Evolutionary conservation across 495 filamentous ascomycete species (phyloP), one percentile per base, ranked within the genome.

Genomic region (Xylaria cubensis): DNA sequence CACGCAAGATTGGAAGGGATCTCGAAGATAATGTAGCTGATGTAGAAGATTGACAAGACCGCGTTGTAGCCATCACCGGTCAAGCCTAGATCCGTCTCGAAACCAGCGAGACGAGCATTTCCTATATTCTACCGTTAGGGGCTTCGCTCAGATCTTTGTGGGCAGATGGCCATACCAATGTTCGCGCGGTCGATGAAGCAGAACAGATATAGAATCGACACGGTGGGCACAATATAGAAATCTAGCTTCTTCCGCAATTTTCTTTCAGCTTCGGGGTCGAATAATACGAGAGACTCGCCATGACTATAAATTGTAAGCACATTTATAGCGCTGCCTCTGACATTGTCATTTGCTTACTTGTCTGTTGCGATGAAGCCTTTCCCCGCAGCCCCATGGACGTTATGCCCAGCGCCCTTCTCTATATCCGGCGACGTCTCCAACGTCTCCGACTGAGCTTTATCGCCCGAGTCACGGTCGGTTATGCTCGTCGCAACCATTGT

Each of bases 1-100:
- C 92, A 84, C 4, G 87, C 74, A 29, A 93, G 80, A 64, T 92
- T 93, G 72, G 84, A 88, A 5, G 90, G 91, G 8, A 92, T 84
- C 77, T 93, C 90, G 72, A 92, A 91, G 42, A 90, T 70, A 48
- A 88, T 86, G 76, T 94, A 95, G 24, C 90, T 88, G 74, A 95
- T 88, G 80, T 92, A 94, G 74, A 89, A 89, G 53, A 85, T 73
- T 67, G 85, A 85, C 53, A 92, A 88, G 32, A 91, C 85, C 63
- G 86, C 83, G 72, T 93, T 92, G 77, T 93, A 95, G 75, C 93
- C 90, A 74, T 90, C 84, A 19, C 89, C 90, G 0, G 80, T 82
- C 79, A 94, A 81, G 59, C 85, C 66, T n/a, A 94, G 77, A 72
- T 92, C 90, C 9, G 81, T 82, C 32, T 88, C 82, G 51, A 94